Evolutionary conservation across 306 rosid genomes (phyloP).

Genomic region (Adenanthera pavonina): DNA sequence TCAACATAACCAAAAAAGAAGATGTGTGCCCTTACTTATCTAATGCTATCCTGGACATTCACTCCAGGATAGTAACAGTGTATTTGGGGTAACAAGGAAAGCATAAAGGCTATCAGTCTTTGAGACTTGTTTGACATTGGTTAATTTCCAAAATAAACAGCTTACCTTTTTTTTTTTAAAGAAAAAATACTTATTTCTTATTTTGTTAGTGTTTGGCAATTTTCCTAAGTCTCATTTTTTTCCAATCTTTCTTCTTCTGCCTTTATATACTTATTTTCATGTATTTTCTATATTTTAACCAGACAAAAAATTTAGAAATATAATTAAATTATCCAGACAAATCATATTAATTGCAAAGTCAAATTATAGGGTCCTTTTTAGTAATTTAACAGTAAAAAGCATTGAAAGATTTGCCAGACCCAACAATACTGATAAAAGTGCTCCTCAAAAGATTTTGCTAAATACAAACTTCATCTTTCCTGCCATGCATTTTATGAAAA

Average conservation of each 20-base stretch:
- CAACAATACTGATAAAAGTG: neutral
- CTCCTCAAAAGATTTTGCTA: neutral
- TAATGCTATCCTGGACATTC: constrained; percentile 9
- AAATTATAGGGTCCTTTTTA: no score
- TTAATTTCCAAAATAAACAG: no score
- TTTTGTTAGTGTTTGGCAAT: no score
- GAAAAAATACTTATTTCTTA: no score
- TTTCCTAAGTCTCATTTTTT: no score
- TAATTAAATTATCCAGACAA: no score
- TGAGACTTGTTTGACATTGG: neutral
- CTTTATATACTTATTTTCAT: no score
- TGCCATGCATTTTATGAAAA: neutral
- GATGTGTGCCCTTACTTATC: constrained; percentile 10
- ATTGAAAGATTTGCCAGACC: neutral
- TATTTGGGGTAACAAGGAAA: neutral
- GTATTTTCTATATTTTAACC: no score
- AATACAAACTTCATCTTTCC: neutral
- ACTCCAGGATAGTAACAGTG: neutral
- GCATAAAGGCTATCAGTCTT: neutral
- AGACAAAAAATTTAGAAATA: no score
- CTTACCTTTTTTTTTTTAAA: no score
- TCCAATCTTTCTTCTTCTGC: no score
- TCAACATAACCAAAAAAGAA: neutral
- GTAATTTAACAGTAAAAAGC: neutral
- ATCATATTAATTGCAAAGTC: no score